Base-by-base conservation (phyloP, 805 yeast genomes). In the Candida dajiaensis region DNA sequence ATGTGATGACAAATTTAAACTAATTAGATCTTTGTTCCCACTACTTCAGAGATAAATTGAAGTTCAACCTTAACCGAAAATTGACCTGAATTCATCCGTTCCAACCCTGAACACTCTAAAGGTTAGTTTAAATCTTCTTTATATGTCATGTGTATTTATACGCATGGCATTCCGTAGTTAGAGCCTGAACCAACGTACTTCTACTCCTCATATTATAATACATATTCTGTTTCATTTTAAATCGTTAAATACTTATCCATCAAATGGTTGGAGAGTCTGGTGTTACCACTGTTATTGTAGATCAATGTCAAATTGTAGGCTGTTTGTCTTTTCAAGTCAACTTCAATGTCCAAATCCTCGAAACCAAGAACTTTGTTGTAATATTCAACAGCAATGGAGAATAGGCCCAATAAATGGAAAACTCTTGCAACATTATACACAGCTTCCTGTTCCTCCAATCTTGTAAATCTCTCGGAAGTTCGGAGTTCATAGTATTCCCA, bases 221-320 rank as follows among this genome's bases (percentile, higher is more conserved):
- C 21, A 43, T 13, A 10, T 28, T 10, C 4, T 15, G 7, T 33
- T 42, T 42, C 26, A 39, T 19, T 36, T 44, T 33, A 47, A 31
- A 47, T 41, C 38, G 55, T 76, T 41, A 92, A 68, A 63, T 85
- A 83, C 59, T 73, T 67, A 44, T 83, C 84, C 67, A 88, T 80
- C 19, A 90, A 62, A 35, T 68, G 65, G 46, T 78, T 72, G 0
- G 96, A 90, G 38, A 83, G 68, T 45, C 66, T 67, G 12, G 78
- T 67, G 59, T 90, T 90, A 5, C 95, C 95, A 59, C 83, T 83
- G 52, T 76, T 70, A 48, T 80, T 81, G 64, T 88, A 92, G 21
- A 92, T 84, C 56, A 83, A 71, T 28, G 81, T 74, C 54, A 89
- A 67, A 59, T 92, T 92, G 59, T 90, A 89, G 1, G 97, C 97